A percentile compares a stretch with the other conserved stretches of the same genome.
phyloP scores from a whole-genome alignment of 2,329 filamentous ascomycete species.

The Exophiala phaeomuriformis region DNA sequence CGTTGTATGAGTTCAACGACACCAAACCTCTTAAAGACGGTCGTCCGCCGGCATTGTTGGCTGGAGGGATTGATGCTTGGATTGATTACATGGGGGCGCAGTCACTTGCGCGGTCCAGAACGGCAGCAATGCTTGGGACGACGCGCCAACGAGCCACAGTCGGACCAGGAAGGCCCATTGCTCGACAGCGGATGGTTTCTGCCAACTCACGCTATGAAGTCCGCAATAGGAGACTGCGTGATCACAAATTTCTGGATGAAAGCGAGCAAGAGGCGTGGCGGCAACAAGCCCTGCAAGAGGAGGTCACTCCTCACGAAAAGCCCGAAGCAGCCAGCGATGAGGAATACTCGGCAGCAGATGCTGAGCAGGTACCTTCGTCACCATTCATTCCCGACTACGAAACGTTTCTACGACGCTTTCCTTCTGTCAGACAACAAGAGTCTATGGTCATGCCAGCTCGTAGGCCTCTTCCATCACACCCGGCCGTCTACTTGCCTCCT shows the following conservation, averaged over 20 bases:
- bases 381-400: conserved; percentile 64
- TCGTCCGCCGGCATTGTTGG: conserved; percentile 65
- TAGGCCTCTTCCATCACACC: conserved; percentile 23
- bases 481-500: conserved; percentile 27
- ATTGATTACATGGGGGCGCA: conserved; percentile 67
- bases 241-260: conserved; percentile 64
- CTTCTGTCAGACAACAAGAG: conserved; percentile 57
- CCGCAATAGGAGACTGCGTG: conserved; percentile 50
- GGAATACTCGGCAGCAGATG: conserved; percentile 39
- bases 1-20: conserved; percentile 76
- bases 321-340: conserved; percentile 36
- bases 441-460: conserved; percentile 46
- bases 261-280: conserved; percentile 79
- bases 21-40: conserved; percentile 60
- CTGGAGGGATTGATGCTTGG: conserved; percentile 83
- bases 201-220: conserved; percentile 47
- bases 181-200: conserved; percentile 46
- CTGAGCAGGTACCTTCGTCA: conserved; percentile 42
- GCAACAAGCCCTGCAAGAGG: conserved; percentile 63
- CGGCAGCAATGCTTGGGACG: conserved; percentile 44
- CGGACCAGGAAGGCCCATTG: conserved; percentile 40
- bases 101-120: conserved; percentile 53
- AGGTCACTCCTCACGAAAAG: conserved; percentile 42
- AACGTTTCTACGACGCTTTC: conserved; percentile 76
- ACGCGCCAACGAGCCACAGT: conserved; percentile 37